These are phyloP conservation scores for Pseudogymnoascus sp. DNA, from an alignment of 2,329 filamentous ascomycete species.

Conservation along the genomic window DNA sequence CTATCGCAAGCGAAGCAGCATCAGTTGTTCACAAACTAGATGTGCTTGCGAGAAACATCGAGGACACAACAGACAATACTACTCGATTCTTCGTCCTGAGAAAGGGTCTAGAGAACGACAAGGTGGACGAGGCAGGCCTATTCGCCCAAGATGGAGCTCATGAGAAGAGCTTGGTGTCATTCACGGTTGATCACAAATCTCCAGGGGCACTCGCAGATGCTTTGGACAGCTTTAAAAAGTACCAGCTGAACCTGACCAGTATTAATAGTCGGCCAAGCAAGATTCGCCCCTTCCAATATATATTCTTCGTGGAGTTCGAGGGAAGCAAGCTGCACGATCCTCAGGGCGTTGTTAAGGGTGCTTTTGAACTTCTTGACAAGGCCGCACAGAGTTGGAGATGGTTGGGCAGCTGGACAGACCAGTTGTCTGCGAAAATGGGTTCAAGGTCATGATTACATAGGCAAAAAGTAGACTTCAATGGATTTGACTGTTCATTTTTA, in stretches of 20 bases:
- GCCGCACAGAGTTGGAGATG: slow-evolving; percentile 58
- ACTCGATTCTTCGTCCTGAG: slow-evolving; percentile 67
- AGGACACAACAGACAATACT: slow-evolving; percentile 68
- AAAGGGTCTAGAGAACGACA: slow-evolving; percentile 19
- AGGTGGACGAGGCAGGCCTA: slow-evolving; percentile 13
- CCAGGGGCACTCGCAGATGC: slow-evolving; percentile 80
- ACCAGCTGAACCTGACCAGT: slow-evolving; percentile 74
- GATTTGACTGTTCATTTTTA: neutral
- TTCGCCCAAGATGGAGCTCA: neutral
- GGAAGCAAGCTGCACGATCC: slow-evolving; percentile 48
- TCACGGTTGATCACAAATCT: slow-evolving; percentile 68
- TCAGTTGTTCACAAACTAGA: slow-evolving; percentile 59
- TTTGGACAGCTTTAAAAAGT: slow-evolving; percentile 66
- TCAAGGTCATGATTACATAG: neutral
- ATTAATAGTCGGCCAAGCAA: slow-evolving; percentile 82
- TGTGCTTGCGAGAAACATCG: slow-evolving; percentile 60
- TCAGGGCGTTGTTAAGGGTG: slow-evolving; percentile 49
- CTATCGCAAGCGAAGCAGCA: slow-evolving; percentile 70
- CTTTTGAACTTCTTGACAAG: slow-evolving; percentile 47
- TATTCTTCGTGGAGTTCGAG: slow-evolving; percentile 90
- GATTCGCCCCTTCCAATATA: slow-evolving; percentile 72
- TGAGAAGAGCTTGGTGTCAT: slow-evolving; percentile 68
- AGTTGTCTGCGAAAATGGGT: slow-evolving; percentile 10
- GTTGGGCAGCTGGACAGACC: slow-evolving; percentile 57
- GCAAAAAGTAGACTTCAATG: neutral